Evolutionary conservation across 2,329 filamentous ascomycete species (phyloP).

Genomic region (Lachnum nothofagi): DNA sequence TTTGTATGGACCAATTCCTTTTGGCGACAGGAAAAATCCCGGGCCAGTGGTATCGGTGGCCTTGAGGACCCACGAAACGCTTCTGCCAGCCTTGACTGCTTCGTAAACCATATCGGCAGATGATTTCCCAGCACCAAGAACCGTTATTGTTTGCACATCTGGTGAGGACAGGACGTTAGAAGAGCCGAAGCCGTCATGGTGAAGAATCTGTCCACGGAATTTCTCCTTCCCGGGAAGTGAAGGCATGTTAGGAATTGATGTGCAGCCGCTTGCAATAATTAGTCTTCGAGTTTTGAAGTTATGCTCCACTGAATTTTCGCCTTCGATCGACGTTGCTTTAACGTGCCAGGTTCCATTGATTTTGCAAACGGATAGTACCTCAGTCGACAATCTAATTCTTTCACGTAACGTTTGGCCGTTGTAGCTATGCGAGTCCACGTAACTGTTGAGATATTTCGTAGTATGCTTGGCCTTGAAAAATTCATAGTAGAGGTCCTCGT

Average conservation of each 20-base stretch:
- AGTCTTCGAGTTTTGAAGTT: constrained; percentile 2
- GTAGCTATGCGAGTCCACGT: neutral
- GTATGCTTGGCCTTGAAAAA: constrained; percentile 15
- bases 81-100: constrained; percentile 32
- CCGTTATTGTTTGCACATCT: constrained; percentile 26
- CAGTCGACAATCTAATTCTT: neutral
- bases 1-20: constrained; percentile 26
- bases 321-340: too few species aligned
- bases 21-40: constrained; percentile 28
- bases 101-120: constrained; percentile 38
- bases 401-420: neutral
- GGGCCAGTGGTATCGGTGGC: constrained; percentile 31
- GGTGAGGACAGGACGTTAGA: constrained; percentile 8
- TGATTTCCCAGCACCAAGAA: constrained; percentile 37
- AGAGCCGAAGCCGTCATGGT: constrained; percentile 33
- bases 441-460: neutral
- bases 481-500: constrained; percentile 23
- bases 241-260: constrained; percentile 29
- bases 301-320: too few species aligned
- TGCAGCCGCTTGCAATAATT: constrained; percentile 14
- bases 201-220: constrained; percentile 32
- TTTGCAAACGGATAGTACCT: neutral
- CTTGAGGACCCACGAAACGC: constrained; percentile 35
- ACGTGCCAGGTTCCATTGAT: neutral
- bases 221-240: constrained; percentile 26